Conservation (phyloP, 1,284 basidiomycete genomes). For the Cutaneotrichosporon cavernicola region DNA sequence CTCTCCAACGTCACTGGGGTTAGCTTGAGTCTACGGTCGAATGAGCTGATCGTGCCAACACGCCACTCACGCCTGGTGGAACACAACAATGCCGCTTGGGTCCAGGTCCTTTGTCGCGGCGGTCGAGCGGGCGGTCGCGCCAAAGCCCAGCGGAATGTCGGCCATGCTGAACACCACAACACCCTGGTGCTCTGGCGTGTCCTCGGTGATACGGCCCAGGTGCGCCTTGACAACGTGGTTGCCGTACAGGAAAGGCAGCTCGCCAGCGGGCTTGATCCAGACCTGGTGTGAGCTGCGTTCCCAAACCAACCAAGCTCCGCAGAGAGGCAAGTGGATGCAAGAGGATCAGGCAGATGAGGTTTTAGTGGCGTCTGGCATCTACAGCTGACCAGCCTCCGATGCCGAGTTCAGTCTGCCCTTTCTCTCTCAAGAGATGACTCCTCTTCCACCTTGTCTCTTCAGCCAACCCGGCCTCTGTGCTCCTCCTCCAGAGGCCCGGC, state of each 20-base stretch:
- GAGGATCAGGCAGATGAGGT: no score
- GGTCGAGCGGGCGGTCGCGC: slow-evolving; percentile 93
- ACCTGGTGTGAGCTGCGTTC: slow-evolving; percentile 60
- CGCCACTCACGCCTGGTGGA: slow-evolving; percentile 88
- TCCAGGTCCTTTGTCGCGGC: slow-evolving; percentile 95
- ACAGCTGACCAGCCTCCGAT: no score
- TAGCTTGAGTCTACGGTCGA: not conserved
- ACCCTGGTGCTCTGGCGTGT: slow-evolving; percentile 98
- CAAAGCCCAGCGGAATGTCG: slow-evolving; percentile 92
- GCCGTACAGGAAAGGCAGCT: slow-evolving; percentile 98
- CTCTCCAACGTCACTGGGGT: slow-evolving; percentile 84
- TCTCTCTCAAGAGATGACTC: no score
- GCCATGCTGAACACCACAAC: slow-evolving; percentile 96
- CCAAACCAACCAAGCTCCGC: no score
- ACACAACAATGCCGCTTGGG: slow-evolving; percentile 97
- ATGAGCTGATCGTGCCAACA: not conserved
- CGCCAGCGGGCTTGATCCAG: slow-evolving; percentile 99
- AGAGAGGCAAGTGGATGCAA: not conserved
- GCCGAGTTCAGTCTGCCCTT: no score
- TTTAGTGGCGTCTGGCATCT: no score
- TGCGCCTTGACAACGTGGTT: slow-evolving; percentile 99
- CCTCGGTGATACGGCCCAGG: slow-evolving; percentile 97
- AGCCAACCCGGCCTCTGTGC: not conserved
- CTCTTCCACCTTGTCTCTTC: no score
- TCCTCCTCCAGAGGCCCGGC: not conserved